Conservation (phyloP, 2,329 filamentous ascomycete genomes). For the Coniochaeta ligniaria region DNA sequence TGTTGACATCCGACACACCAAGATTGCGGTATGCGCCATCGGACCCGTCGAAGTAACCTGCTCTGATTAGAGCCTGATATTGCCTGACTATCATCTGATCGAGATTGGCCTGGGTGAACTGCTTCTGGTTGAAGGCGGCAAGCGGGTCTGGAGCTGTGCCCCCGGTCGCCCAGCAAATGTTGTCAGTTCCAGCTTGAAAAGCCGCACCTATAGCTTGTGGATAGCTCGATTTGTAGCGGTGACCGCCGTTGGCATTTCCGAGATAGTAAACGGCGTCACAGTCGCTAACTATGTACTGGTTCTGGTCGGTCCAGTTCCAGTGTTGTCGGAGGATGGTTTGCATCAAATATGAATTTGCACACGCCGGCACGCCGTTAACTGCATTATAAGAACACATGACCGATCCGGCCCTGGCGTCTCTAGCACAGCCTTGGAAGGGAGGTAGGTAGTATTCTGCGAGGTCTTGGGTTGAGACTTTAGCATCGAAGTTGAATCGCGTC, state of each 20-base stretch:
- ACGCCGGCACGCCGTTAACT: constrained; percentile 50
- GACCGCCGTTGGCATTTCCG: constrained; percentile 13
- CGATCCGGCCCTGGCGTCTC: constrained; percentile 48
- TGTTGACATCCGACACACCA: constrained; percentile 47
- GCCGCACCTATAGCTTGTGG: constrained; percentile 11
- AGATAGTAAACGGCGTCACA: constrained; percentile 19
- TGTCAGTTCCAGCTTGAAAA: constrained; percentile 12
- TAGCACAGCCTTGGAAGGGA: constrained; percentile 56
- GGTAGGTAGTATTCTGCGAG: constrained; percentile 62
- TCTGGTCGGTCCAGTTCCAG: constrained; percentile 16
- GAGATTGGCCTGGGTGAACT: constrained; percentile 35
- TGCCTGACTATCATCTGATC: constrained; percentile 42
- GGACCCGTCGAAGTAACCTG: constrained; percentile 50
- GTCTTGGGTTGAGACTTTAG: constrained; percentile 42
- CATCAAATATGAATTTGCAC: constrained; percentile 45
- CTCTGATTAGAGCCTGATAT: constrained; percentile 45
- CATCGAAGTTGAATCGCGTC: constrained; percentile 43
- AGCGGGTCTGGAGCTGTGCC: constrained; percentile 10
- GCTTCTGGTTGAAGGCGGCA: constrained; percentile 19
- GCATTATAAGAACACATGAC: constrained; percentile 59
- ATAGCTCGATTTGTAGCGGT: constrained; percentile 12
- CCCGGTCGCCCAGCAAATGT: constrained; percentile 14
- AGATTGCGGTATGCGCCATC: constrained; percentile 42
- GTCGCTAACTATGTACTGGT: constrained; percentile 15
- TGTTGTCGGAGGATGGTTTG: constrained; percentile 47